phyloP scores from a whole-genome alignment of 495 filamentous ascomycete genomes.

The Elasticomyces elasticus region DNA sequence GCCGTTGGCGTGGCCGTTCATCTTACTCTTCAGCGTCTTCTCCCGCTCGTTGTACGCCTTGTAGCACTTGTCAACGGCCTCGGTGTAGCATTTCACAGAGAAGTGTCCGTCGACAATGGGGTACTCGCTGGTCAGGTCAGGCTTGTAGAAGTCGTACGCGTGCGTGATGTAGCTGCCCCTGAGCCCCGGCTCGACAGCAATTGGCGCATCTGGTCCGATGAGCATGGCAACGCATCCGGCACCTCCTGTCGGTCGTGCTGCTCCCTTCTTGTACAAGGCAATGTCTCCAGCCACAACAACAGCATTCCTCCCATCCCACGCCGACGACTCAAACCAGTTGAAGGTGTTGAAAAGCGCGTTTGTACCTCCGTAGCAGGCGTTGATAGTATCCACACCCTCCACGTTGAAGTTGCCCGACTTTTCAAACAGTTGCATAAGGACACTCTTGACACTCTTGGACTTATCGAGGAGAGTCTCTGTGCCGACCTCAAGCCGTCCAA shows the following conservation, averaged over 20 bases:
- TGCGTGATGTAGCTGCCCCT: constrained; percentile 89
- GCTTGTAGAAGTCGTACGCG: constrained; percentile 99
- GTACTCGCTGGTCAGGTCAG: constrained; percentile 95
- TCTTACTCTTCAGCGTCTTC: constrained; percentile 48
- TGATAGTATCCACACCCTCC: constrained; percentile 92
- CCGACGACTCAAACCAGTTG: constrained; percentile 97
- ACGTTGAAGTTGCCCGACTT: constrained; percentile 79
- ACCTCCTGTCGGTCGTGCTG: constrained; percentile 89
- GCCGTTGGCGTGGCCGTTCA: constrained; percentile 50
- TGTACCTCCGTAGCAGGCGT: constrained; percentile 97
- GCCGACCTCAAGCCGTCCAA: constrained; percentile 92
- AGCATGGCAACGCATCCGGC: constrained; percentile 91
- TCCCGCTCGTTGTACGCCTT: constrained; percentile 87
- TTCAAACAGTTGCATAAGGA: constrained; percentile 93
- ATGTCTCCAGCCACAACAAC: constrained; percentile 95
- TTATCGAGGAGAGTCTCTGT: constrained; percentile 98
- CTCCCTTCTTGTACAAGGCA: constrained; percentile 94
- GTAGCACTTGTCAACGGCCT: constrained; percentile 93
- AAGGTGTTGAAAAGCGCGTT: constrained; percentile 95
- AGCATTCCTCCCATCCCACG: constrained; percentile 91
- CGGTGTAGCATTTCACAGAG: constrained; percentile 89
- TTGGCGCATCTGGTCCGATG: constrained; percentile 82
- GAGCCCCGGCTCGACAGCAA: constrained; percentile 85
- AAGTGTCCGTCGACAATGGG: constrained; percentile 93
- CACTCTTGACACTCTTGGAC: constrained; percentile 99